Conservation (phyloP, 2,329 filamentous ascomycete species). For the Arthrobotrys sinensis region DNA sequence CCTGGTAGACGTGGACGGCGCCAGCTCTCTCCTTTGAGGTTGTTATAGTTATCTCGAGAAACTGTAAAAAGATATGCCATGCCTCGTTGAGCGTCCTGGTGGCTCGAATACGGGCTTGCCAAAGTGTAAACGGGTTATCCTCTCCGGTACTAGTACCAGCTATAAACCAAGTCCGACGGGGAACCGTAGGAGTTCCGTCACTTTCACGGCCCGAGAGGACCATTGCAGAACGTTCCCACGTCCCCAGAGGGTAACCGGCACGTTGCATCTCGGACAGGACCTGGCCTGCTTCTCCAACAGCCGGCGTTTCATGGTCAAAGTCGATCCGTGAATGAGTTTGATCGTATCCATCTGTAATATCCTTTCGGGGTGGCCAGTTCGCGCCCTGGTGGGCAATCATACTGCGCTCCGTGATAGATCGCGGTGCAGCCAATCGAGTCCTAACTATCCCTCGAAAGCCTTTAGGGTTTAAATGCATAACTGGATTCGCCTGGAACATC, state of each 20-base stretch:
- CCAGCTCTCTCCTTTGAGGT: slow-evolving; percentile 7
- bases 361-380: slow-evolving; percentile 63
- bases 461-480: slow-evolving; percentile 55
- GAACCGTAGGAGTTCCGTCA: slow-evolving; percentile 62
- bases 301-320: slow-evolving; percentile 29
- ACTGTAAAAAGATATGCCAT: slow-evolving; percentile 62
- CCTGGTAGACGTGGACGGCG: slow-evolving; percentile 56
- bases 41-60: slow-evolving; percentile 12
- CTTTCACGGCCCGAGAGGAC: slow-evolving; percentile 63
- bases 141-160: slow-evolving; percentile 31
- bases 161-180: slow-evolving; percentile 62
- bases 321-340: slow-evolving; percentile 41
- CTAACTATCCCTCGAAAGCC: slow-evolving; percentile 55
- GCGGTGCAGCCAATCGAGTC: slow-evolving; percentile 45
- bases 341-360: slow-evolving; percentile 61
- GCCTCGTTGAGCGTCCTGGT: slow-evolving; percentile 64
- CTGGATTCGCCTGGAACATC: slow-evolving; percentile 48
- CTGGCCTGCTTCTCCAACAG: slow-evolving; percentile 58
- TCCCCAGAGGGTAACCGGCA: slow-evolving; percentile 60
- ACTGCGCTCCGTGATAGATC: slow-evolving; percentile 27
- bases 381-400: slow-evolving; percentile 51
- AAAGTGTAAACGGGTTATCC: slow-evolving; percentile 32
- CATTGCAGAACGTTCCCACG: slow-evolving; percentile 63
- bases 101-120: slow-evolving; percentile 62
- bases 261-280: slow-evolving; percentile 62